These are phyloP conservation scores for Aspergillus sergii DNA, from an alignment of 2,329 filamentous ascomycete species.

Conservation along the genomic window DNA sequence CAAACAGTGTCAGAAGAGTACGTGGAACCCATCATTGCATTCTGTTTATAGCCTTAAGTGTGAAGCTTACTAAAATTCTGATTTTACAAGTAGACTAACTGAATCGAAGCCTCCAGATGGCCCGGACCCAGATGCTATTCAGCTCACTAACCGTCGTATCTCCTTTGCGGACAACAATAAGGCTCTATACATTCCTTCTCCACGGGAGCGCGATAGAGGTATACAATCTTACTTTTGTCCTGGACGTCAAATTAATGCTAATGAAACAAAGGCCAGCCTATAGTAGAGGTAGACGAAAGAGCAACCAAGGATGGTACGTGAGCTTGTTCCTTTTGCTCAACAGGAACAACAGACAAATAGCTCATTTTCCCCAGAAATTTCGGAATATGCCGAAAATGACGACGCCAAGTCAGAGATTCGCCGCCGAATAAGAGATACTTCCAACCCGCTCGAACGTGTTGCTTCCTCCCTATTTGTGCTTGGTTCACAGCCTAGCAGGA, in stretches of 20 bases:
- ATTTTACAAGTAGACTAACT: background rate
- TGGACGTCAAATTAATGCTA: background rate
- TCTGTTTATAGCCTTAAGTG: background rate
- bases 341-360: background rate
- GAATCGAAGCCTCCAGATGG: background rate
- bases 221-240: background rate
- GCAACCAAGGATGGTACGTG: constrained; percentile 15
- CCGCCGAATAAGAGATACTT: constrained; percentile 4
- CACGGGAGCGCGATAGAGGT: constrained; percentile 26
- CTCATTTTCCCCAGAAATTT: background rate
- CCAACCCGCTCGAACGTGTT: constrained; percentile 12
- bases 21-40: background rate
- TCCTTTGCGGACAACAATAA: constrained; percentile 20
- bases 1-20: background rate
- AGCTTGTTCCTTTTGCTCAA: background rate
- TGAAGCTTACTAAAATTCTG: background rate
- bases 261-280: constrained; percentile 24
- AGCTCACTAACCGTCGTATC: constrained; percentile 2
- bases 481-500: constrained; percentile 11
- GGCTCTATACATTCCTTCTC: constrained; percentile 31
- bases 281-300: constrained; percentile 28
- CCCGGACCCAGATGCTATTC: background rate
- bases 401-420: background rate
- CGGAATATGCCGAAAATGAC: constrained; percentile 12
- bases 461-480: constrained; percentile 16